Evolutionary conservation across 805 yeast genomes (phyloP).

Genomic region (Brettanomyces naardenensis): DNA sequence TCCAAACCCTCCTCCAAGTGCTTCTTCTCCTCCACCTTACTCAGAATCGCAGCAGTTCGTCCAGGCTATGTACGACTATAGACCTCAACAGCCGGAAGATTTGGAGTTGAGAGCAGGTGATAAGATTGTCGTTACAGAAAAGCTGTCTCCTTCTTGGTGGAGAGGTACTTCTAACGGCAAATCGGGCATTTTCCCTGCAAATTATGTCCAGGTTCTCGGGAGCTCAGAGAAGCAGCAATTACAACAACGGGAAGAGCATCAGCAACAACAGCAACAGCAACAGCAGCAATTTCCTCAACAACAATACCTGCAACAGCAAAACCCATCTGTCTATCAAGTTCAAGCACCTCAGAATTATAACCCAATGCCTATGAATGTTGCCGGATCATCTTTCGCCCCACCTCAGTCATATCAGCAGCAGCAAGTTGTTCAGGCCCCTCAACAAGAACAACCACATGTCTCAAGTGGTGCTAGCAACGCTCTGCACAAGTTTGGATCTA

Average conservation of each 20-base stretch:
- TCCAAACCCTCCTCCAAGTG: neutral
- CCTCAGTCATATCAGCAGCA: neutral
- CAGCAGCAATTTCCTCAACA: constrained; percentile 13
- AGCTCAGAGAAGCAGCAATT: constrained; percentile 5
- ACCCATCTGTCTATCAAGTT: constrained; percentile 2
- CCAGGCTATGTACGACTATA: constrained; percentile 69
- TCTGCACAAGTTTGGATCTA: constrained; percentile 67
- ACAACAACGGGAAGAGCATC: constrained; percentile 6
- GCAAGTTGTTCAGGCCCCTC: constrained; percentile 6
- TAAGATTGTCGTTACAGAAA: constrained; percentile 60
- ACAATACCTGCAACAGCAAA: constrained; percentile 8
- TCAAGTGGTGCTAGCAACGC: neutral
- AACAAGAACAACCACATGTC: constrained; percentile 12
- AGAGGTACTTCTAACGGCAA: constrained; percentile 55
- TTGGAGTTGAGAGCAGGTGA: constrained; percentile 59
- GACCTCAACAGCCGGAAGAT: constrained; percentile 72
- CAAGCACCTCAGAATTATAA: neutral
- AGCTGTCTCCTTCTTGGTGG: constrained; percentile 85
- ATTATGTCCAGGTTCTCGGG: constrained; percentile 53
- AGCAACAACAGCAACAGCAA: constrained; percentile 12
- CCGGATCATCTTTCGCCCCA: neutral
- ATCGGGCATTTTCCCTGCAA: constrained; percentile 84
- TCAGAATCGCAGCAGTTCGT: constrained; percentile 29
- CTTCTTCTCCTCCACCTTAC: constrained; percentile 7
- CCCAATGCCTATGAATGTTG: neutral